Evolutionary conservation across 257 asterid species (phyloP).

Genomic region (Solanum clarkiae): DNA sequence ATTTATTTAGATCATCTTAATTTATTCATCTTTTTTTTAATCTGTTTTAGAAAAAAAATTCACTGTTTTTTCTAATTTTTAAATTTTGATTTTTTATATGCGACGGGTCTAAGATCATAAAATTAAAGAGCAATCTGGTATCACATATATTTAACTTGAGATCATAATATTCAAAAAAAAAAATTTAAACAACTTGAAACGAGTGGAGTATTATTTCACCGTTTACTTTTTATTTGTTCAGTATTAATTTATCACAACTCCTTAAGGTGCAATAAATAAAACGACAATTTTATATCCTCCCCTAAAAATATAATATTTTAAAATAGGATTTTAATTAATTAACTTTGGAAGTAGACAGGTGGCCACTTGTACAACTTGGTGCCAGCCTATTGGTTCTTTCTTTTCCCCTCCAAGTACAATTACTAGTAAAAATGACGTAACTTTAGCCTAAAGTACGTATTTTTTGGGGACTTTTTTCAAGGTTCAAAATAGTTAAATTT

Average conservation of each 20-base stretch:
- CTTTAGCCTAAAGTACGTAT: not conserved
- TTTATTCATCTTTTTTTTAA: not conserved
- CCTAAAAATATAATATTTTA: not conserved
- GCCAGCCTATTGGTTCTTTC: not conserved
- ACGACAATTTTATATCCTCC: too few species aligned
- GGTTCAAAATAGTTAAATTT: too few species aligned
- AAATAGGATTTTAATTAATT: not conserved
- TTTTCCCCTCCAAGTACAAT: not conserved
- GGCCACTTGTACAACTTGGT: constrained; percentile 28
- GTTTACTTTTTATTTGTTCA: not conserved
- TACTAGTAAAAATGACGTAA: not conserved
- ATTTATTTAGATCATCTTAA: not conserved
- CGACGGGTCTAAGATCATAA: fast-evolving
- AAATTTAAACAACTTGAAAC: not conserved
- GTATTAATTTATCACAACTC: too few species aligned
- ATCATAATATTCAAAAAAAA: not conserved
- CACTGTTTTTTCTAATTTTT: too few species aligned
- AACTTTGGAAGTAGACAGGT: constrained; percentile 8
- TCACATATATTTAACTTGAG: not conserved
- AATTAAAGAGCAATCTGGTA: not conserved
- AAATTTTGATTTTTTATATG: not conserved
- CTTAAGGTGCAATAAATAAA: too few species aligned
- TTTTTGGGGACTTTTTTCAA: too few species aligned
- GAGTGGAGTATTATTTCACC: fast-evolving
- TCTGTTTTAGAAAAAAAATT: too few species aligned